Evolutionary conservation across 2,329 filamentous ascomycete species (phyloP).

Genomic region (Dothistroma pini): DNA sequence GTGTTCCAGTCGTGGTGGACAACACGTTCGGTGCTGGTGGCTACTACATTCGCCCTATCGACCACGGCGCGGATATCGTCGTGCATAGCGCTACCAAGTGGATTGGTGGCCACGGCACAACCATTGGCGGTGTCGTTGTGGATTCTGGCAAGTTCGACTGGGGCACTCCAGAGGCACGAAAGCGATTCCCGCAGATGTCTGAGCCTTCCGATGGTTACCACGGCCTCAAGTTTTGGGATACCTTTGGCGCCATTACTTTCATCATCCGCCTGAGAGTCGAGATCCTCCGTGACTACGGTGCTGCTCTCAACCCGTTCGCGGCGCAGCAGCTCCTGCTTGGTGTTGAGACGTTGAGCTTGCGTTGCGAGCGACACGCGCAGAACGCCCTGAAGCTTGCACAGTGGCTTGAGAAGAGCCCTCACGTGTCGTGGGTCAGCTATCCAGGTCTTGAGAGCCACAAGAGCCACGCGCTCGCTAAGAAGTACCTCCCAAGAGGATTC

Average conservation of each 20-base stretch:
- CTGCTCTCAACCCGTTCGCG: conserved; percentile 80
- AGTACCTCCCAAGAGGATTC: conserved; percentile 78
- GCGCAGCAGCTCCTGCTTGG: conserved; percentile 90
- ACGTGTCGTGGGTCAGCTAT: conserved; percentile 93
- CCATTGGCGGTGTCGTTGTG: conserved; percentile 79
- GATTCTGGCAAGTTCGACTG: conserved; percentile 93
- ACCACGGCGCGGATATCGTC: conserved; percentile 88
- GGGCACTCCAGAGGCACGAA: conserved; percentile 63
- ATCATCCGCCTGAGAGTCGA: conserved; percentile 85
- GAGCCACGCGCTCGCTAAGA: conserved; percentile 76
- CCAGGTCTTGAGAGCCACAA: conserved; percentile 80
- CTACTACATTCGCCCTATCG: conserved; percentile 80
- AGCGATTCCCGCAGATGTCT: conserved; percentile 86
- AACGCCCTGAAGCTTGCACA: conserved; percentile 77
- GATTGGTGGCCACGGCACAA: conserved; percentile 91
- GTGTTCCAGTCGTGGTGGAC: conserved; percentile 66
- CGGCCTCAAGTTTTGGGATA: conserved; percentile 90
- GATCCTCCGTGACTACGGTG: conserved; percentile 81
- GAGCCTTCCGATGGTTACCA: conserved; percentile 88
- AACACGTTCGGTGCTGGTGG: conserved; percentile 95
- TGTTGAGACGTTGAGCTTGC: conserved; percentile 81
- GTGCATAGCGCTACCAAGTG: conserved; percentile 95
- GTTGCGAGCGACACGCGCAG: conserved; percentile 78
- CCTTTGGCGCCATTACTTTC: conserved; percentile 78
- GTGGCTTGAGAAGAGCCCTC: conserved; percentile 77